Base-by-base conservation (phyloP, 495 filamentous ascomycete genomes). In the Xylaria venustula region DNA sequence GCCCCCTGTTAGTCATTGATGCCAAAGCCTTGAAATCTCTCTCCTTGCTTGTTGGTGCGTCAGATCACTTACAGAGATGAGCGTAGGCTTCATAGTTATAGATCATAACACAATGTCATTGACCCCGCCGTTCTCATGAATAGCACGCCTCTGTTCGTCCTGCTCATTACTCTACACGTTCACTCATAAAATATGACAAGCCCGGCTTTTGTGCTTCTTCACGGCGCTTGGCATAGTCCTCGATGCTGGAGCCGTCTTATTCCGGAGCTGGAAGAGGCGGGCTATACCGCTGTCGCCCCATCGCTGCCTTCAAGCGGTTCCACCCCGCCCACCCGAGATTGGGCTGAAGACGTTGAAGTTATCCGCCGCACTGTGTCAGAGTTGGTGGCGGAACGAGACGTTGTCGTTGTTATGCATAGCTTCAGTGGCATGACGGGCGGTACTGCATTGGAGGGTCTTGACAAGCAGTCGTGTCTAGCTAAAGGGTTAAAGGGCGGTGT, bases 161-260 rank as follows among this genome's bases (percentile, higher is more conserved):
- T n/a, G n/a, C n/a, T n/a, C n/a, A n/a, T n/a, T n/a, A n/a, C n/a
- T n/a, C n/a, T n/a, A n/a, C n/a, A n/a, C n/a, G n/a, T n/a, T n/a
- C n/a, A n/a, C n/a, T n/a, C n/a, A n/a, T n/a, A n/a, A n/a, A n/a
- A n/a, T n/a, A 34, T 34, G 30, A 34, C 68, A 15, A 76, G 76
- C 54, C 77, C 77, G 45, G 75, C 74, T 1, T 70, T 83, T 50
- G 66, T 83, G 47, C 68, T 84, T 57, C 66, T 79, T n/a, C 76
- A 76, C 0, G 82, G 79, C n/a, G 79, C 80, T 20, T 83, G 78
- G 73, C 60, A 75, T 50, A 71, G 55, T 1, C 75, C 79, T 3
- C 26, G 22, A 9, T 58, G 66, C 66, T 83, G 73, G 58, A 55
- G 72, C 48, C 44, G 51, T 14, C 65, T 81, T 26, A 72, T 66